Conservation (phyloP, 1,139 yeast genomes). For the Suhomyces bolitotheri region DNA sequence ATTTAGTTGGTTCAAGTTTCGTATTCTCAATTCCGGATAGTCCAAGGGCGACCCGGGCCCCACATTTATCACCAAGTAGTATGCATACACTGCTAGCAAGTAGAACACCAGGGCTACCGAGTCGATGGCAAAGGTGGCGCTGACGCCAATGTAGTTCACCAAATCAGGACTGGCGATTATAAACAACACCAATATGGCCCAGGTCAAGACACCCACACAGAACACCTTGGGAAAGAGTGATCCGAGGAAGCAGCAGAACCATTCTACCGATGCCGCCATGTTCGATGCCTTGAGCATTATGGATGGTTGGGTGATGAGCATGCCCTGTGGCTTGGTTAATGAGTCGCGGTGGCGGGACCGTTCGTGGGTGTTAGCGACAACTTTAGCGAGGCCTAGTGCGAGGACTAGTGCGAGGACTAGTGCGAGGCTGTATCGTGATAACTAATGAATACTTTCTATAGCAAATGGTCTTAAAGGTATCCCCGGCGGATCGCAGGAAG, state of each 20-base stretch:
- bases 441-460: no score
- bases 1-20: constrained; percentile 13
- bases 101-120: constrained; percentile 24
- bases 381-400: no score
- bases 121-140: constrained; percentile 17
- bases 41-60: constrained; percentile 72
- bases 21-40: constrained; percentile 37
- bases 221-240: constrained; percentile 60
- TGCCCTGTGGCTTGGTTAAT: neutral
- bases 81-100: constrained; percentile 39
- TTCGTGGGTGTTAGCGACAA: no score
- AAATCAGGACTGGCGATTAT: constrained; percentile 17
- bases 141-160: constrained; percentile 6
- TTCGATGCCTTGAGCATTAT: constrained; percentile 6
- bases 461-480: no score
- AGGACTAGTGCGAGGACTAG: no score
- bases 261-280: constrained; percentile 12
- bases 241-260: constrained; percentile 50
- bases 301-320: constrained; percentile 3
- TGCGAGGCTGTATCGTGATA: no score
- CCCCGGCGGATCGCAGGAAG: no score
- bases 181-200: constrained; percentile 41
- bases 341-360: neutral
- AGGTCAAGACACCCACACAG: constrained; percentile 51
- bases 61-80: constrained; percentile 50